Percentiles rank a stretch among this genome's conserved stretches.
These are phyloP conservation scores for Penicillium glabrum DNA, from an alignment of 2,329 filamentous ascomycete species.

Conservation along the genomic window DNA sequence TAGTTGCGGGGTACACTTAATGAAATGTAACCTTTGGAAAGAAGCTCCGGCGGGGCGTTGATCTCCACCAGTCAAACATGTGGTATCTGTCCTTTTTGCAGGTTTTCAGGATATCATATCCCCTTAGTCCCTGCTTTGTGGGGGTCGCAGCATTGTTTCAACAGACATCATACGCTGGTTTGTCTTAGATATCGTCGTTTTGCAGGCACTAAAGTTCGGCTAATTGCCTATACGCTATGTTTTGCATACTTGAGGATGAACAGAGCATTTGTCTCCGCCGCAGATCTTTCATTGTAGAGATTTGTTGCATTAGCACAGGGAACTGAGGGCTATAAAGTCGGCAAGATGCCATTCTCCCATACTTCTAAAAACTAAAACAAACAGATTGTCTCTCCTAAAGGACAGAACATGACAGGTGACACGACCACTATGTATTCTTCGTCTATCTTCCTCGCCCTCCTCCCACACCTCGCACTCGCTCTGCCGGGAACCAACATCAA, in stretches of 20 bases:
- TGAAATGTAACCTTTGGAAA: neutral
- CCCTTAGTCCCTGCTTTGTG: neutral
- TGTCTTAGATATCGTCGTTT: neutral
- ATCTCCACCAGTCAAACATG: constrained; percentile 4
- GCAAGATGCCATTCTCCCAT: neutral
- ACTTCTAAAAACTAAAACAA: neutral
- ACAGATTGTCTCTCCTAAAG: neutral
- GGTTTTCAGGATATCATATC: neutral
- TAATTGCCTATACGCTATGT: neutral
- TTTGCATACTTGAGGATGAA: neutral
- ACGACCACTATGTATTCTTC: neutral
- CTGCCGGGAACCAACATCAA: constrained; percentile 2
- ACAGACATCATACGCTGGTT: neutral
- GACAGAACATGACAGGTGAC: no score
- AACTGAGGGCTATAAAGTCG: neutral
- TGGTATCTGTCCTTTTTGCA: no score
- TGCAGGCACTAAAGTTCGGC: no score
- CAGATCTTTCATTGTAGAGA: neutral
- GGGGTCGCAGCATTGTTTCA: neutral
- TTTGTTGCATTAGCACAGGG: neutral
- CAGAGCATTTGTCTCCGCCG: neutral
- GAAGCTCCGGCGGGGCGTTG: constrained; percentile 5
- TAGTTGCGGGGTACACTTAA: neutral
- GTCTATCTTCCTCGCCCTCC: neutral
- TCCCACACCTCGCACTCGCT: constrained; percentile 5